These are phyloP conservation scores for Rhizopus stolonifer DNA, from an alignment of 371 early-diverging fungal genomes.

Conservation along the genomic window DNA sequence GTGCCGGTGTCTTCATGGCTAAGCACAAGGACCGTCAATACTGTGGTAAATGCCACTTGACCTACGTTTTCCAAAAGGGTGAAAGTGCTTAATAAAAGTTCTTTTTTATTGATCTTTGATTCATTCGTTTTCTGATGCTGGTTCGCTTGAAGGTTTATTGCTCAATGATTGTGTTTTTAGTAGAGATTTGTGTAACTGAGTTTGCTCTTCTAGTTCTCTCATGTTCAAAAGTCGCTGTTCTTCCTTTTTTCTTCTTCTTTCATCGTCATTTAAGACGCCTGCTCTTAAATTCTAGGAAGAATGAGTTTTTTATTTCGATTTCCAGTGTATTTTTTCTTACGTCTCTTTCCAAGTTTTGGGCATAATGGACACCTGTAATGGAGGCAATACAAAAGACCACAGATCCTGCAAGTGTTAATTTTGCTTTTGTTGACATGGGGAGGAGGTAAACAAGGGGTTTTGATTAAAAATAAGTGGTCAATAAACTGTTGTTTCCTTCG, in stretches of 20 bases:
- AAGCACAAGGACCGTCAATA: constrained; percentile 95
- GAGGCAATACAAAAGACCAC: constrained; percentile 46
- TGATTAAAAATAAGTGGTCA: not conserved
- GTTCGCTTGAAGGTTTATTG: constrained; percentile 33
- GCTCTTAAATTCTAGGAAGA: constrained; percentile 23
- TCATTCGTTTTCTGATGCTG: constrained; percentile 33
- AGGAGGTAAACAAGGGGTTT: not conserved
- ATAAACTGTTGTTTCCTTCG: not conserved
- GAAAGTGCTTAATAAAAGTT: constrained; percentile 17
- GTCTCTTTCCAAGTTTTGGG: constrained; percentile 47
- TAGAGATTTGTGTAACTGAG: constrained; percentile 43
- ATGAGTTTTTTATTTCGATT: not conserved
- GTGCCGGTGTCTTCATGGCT: constrained; percentile 98
- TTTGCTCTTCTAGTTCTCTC: constrained; percentile 48
- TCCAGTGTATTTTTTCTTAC: constrained; percentile 19
- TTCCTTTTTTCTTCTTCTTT: constrained; percentile 36
- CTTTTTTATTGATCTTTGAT: constrained; percentile 7
- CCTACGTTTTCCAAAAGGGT: constrained; percentile 53
- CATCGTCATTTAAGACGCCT: constrained; percentile 43
- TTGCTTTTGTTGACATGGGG: constrained; percentile 32
- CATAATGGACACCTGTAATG: constrained; percentile 51
- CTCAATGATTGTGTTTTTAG: constrained; percentile 47
- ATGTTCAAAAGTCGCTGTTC: constrained; percentile 42
- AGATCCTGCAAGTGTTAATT: constrained; percentile 46
- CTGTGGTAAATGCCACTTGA: constrained; percentile 74